A percentile compares a stretch with the other conserved stretches of the same genome.
Evolutionary conservation across 345 rosid genomes (phyloP).

Genomic region (Pugionium dolabratum): DNA sequence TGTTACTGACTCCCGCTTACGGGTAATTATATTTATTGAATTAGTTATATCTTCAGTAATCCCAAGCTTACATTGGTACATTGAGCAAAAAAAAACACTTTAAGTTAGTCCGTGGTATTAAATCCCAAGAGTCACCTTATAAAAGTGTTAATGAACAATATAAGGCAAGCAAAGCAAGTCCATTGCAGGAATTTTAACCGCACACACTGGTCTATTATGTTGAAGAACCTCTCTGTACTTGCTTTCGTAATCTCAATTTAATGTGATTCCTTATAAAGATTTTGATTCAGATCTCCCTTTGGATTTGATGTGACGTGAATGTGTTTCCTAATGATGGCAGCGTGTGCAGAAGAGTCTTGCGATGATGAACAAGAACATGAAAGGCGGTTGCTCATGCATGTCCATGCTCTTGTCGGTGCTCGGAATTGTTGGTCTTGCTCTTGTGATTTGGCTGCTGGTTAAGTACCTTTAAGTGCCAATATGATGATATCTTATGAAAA

Average conservation of each 20-base stretch:
- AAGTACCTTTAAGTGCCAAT: constrained; percentile 66
- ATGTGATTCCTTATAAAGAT: neutral
- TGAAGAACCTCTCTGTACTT: constrained; percentile 2
- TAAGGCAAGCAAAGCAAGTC: constrained; percentile 9
- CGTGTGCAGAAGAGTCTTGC: constrained; percentile 94
- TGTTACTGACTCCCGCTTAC: constrained; percentile 79
- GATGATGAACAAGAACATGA: constrained; percentile 81
- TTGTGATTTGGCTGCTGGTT: constrained; percentile 64
- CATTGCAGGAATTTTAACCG: neutral
- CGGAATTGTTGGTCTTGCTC: constrained; percentile 77
- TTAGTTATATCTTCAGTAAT: neutral
- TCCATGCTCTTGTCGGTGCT: constrained; percentile 75
- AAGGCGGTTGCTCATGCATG: constrained; percentile 92
- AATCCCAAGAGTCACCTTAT: neutral
- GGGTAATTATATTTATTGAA: constrained; percentile 50
- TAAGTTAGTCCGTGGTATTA: neutral
- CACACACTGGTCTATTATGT: neutral
- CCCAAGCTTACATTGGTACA: neutral
- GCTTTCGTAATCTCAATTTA: neutral
- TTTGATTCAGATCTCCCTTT: neutral
- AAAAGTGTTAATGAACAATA: neutral
- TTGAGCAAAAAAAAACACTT: neutral
- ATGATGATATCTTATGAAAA: constrained; percentile 5
- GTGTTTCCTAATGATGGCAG: constrained; percentile 47
- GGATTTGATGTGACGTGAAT: constrained; percentile 25